These are phyloP conservation scores for Mycena kentingensis DNA, from an alignment of 768 basidiomycete species.

Conservation along the genomic window DNA sequence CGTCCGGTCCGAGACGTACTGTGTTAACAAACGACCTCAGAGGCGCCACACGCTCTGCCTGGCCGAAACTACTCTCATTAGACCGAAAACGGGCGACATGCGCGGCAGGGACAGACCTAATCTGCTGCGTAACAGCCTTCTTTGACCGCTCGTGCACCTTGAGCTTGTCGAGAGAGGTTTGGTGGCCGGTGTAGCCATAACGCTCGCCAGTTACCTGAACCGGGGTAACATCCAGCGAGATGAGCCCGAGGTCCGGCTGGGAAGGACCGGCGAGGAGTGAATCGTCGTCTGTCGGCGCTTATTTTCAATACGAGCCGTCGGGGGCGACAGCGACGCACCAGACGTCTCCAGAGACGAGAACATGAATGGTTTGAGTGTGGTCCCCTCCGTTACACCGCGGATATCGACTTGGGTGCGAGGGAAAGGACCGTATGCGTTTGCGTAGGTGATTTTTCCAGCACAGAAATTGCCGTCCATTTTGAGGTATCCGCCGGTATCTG, in stretches of 20 bases:
- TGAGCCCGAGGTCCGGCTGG: slow-evolving; percentile 7
- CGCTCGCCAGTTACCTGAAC: neutral
- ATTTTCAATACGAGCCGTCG: neutral
- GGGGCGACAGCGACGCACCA: neutral
- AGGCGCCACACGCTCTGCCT: neutral
- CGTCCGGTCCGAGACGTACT: neutral
- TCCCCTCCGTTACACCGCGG: slow-evolving; percentile 1
- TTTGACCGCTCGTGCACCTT: slow-evolving; percentile 16
- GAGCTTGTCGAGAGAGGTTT: neutral
- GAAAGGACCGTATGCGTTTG: neutral
- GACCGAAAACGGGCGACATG: neutral
- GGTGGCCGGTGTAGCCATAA: neutral
- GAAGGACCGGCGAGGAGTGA: neutral
- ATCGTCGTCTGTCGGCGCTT: slow-evolving; percentile 10
- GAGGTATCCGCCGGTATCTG: slow-evolving; percentile 10
- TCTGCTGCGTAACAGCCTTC: slow-evolving; percentile 18
- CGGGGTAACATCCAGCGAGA: neutral
- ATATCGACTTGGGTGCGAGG: neutral
- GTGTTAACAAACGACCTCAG: neutral
- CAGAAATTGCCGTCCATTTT: slow-evolving; percentile 10
- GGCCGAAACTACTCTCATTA: neutral
- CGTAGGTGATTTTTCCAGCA: neutral
- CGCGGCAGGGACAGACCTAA: slow-evolving; percentile 4
- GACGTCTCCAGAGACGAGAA: slow-evolving; percentile 12
- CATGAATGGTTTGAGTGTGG: neutral